Percentiles rank a stretch among this genome's conserved stretches.
Conservation (phyloP, 306 rosid genomes). For the Chamaecrista fasciculata region DNA sequence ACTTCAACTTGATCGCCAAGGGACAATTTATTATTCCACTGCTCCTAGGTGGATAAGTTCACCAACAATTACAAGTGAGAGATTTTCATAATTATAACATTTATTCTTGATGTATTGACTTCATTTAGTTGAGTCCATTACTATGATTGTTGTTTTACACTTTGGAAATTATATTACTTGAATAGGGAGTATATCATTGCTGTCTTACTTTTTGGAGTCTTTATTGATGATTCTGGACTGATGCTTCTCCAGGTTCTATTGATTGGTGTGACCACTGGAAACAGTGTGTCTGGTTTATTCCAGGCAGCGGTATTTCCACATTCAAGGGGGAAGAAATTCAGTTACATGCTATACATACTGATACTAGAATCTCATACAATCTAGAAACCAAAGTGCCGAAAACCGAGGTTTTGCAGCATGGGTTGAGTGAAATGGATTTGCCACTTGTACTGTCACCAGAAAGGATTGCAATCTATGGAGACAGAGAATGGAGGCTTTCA, state of each 20-base stretch:
- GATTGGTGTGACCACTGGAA: slow-evolving; percentile 99
- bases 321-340: slow-evolving; percentile 54
- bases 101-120: not conserved
- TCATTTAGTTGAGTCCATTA: not conserved
- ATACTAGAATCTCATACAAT: slow-evolving; percentile 61
- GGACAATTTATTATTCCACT: slow-evolving; percentile 81
- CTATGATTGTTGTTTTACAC: slow-evolving; percentile 6
- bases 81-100: slow-evolving; percentile 21
- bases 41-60: slow-evolving; percentile 79
- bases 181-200: slow-evolving; percentile 20
- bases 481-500: slow-evolving; percentile 66
- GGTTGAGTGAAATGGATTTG: slow-evolving; percentile 37
- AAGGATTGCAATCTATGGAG: slow-evolving; percentile 78
- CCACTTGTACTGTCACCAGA: slow-evolving; percentile 70
- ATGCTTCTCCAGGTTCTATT: slow-evolving; percentile 51
- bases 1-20: slow-evolving; percentile 88
- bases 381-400: slow-evolving; percentile 39
- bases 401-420: slow-evolving; percentile 40
- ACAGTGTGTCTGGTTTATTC: slow-evolving; percentile 97
- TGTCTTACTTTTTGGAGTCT: too few species aligned
- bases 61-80: slow-evolving; percentile 45
- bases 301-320: slow-evolving; percentile 60
- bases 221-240: slow-evolving; percentile 26
- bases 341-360: slow-evolving; percentile 61
- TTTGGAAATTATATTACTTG: slow-evolving; percentile 11